These are phyloP conservation scores for Pestalotiopsis sp. DNA, from an alignment of 2,329 filamentous ascomycete species.

Conservation along the genomic window DNA sequence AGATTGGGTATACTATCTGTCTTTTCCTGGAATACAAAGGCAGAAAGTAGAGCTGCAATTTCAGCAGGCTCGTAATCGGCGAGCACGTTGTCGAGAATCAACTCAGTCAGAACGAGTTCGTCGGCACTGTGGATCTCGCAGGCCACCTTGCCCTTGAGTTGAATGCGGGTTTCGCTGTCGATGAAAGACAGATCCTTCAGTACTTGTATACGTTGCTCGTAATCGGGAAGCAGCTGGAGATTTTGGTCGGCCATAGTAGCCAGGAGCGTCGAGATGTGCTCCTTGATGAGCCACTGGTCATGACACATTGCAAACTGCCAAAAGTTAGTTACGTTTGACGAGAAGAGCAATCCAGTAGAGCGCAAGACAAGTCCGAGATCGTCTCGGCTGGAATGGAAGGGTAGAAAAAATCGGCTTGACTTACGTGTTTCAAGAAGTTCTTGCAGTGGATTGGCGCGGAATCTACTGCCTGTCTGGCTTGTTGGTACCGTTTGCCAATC, in stretches of 20 bases:
- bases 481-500: conserved; percentile 68
- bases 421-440: conserved; percentile 83
- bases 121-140: conserved; percentile 98
- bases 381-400: conserved; percentile 19
- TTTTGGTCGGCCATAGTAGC: conserved; percentile 95
- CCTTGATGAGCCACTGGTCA: conserved; percentile 94
- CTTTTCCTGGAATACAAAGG: conserved; percentile 98
- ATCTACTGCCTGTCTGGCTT: conserved; percentile 63
- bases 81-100: conserved; percentile 94
- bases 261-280: conserved; percentile 86
- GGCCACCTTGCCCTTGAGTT: conserved; percentile 96
- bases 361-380: background rate
- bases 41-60: conserved; percentile 89
- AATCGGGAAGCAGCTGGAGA: conserved; percentile 91
- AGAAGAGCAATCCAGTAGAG: background rate
- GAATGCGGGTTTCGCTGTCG: conserved; percentile 82
- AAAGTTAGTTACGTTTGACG: conserved; percentile 32
- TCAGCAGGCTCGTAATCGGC: conserved; percentile 95
- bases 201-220: conserved; percentile 91
- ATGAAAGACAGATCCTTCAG: conserved; percentile 92
- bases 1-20: conserved; percentile 80
- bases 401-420: conserved; percentile 34
- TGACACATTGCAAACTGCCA: conserved; percentile 89
- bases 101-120: conserved; percentile 92
- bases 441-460: conserved; percentile 71